phyloP scores from a whole-genome alignment of 306 rosid genomes.

The Urtica urens region DNA sequence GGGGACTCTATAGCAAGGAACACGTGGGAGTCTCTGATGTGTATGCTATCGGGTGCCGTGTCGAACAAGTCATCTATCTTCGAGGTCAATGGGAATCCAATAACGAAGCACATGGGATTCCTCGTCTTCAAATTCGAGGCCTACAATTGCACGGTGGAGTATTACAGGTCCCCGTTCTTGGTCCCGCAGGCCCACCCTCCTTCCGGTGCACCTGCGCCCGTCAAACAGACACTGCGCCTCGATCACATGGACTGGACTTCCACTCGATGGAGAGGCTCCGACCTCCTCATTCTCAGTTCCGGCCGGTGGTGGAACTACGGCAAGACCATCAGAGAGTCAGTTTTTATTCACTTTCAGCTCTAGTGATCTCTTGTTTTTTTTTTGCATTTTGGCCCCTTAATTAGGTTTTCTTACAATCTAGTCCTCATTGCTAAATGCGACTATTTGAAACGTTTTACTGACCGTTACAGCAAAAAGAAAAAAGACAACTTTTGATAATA shows the following conservation, averaged over 20 bases:
- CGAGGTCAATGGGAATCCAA: constrained; percentile 67
- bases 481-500: too few relatives aligned
- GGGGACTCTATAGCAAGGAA: constrained; percentile 93
- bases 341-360: background rate
- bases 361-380: background rate
- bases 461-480: too few relatives aligned
- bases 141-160: constrained; percentile 76
- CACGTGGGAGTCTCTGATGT: constrained; percentile 88
- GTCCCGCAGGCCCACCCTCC: constrained; percentile 68
- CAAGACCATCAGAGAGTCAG: constrained; percentile 57
- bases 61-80: constrained; percentile 40
- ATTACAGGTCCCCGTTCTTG: constrained; percentile 73
- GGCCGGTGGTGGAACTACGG: constrained; percentile 87
- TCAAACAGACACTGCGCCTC: constrained; percentile 40
- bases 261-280: constrained; percentile 57
- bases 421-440: too few relatives aligned
- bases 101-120: constrained; percentile 63
- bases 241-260: constrained; percentile 62
- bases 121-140: constrained; percentile 64
- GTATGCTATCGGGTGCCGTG: constrained; percentile 64
- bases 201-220: constrained; percentile 34
- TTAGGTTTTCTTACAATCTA: too few relatives aligned
- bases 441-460: too few relatives aligned
- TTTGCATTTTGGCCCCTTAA: too few relatives aligned
- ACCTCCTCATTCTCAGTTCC: constrained; percentile 60